Conservation (phyloP, 495 filamentous ascomycete genomes). For the Aspergillus sparsus region DNA sequence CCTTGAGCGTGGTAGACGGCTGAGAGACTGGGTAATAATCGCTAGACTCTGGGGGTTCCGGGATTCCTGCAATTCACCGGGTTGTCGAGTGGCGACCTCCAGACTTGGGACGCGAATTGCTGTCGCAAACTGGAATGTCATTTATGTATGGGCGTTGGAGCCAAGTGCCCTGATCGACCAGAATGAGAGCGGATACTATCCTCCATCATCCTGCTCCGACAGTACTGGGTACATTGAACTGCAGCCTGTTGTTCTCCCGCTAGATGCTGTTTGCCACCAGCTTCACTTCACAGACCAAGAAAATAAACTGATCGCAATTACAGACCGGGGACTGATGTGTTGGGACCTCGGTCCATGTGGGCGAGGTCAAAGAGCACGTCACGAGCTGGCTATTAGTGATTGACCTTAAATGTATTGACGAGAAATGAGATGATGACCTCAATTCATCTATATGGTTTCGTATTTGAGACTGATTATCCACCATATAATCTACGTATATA, state of each 20-base stretch:
- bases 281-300: constrained; percentile 41
- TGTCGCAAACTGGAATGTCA: constrained; percentile 46
- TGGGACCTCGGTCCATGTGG: constrained; percentile 36
- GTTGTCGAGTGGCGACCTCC: constrained; percentile 47
- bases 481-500: too few relatives aligned
- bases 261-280: constrained; percentile 46
- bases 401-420: not conserved
- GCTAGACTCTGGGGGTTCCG: constrained; percentile 46
- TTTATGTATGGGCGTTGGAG: constrained; percentile 49
- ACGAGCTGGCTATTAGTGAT: constrained; percentile 2
- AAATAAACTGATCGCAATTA: constrained; percentile 45
- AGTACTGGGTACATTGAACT: constrained; percentile 31
- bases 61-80: constrained; percentile 39
- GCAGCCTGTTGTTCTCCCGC: constrained; percentile 35
- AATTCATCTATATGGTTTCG: not conserved
- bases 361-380: constrained; percentile 16
- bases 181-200: constrained; percentile 35
- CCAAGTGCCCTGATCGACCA: constrained; percentile 37
- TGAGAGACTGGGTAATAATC: constrained; percentile 38
- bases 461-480: not conserved
- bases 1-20: constrained; percentile 44
- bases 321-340: constrained; percentile 48
- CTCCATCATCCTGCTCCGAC: constrained; percentile 27
- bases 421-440: too few relatives aligned
- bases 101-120: constrained; percentile 42